A percentile compares a stretch with the other conserved stretches of the same genome.
Evolutionary conservation across 257 asterid species (phyloP).

Genomic region (Echium plantagineum): DNA sequence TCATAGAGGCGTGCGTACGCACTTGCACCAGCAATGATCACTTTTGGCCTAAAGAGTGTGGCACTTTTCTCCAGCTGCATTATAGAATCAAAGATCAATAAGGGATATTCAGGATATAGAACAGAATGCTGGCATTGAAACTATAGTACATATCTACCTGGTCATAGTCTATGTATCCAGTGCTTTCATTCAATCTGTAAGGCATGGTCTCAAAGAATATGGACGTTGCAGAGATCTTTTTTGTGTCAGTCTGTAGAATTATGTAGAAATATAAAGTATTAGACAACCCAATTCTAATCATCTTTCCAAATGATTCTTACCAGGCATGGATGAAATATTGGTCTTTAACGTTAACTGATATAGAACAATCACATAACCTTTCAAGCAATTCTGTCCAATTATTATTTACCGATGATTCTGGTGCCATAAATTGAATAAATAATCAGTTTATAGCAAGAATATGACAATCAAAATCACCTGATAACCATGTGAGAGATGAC

Average conservation of each 20-base stretch:
- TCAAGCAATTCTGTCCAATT: too few relatives aligned
- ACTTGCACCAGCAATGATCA: conserved; percentile 92
- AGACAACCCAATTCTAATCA: not conserved
- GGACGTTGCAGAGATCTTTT: conserved; percentile 88
- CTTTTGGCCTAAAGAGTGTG: conserved; percentile 57
- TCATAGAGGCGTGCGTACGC: conserved; percentile 43
- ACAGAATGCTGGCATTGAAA: conserved; percentile 5
- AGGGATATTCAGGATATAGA: not conserved
- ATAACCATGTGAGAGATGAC: conserved; percentile 90
- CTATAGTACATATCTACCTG: conserved; percentile 24
- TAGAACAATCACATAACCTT: too few relatives aligned
- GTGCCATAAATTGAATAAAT: too few relatives aligned
- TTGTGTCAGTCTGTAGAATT: conserved; percentile 46
- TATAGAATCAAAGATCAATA: conserved; percentile 1
- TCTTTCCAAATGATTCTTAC: too few relatives aligned
- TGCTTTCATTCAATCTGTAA: conserved; percentile 65
- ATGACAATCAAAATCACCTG: conserved; percentile 33
- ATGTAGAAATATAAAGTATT: not conserved
- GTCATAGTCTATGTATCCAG: conserved; percentile 84
- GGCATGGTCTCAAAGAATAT: conserved; percentile 91
- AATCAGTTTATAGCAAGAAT: not conserved
- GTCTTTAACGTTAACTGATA: too few relatives aligned
- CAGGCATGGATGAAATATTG: too few relatives aligned
- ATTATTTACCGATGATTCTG: too few relatives aligned
- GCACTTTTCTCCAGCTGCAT: conserved; percentile 33